phyloP scores from a whole-genome alignment of 169 alveolate genomes.

The Plasmodium blacklocki region DNA sequence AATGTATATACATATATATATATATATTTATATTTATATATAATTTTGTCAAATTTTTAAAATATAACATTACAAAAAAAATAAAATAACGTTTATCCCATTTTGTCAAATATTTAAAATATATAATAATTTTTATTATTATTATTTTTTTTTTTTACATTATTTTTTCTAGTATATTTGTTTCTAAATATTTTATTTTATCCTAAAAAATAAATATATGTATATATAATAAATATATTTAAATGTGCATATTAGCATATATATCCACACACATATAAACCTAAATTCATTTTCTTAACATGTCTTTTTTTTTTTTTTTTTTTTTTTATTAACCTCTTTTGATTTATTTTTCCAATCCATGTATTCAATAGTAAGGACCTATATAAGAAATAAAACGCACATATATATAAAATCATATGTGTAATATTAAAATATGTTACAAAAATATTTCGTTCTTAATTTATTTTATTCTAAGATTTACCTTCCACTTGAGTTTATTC shows the following conservation, averaged over 20 bases:
- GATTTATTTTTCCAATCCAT: conserved; percentile 74
- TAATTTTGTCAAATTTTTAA: too few relatives aligned
- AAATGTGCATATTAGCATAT: neutral
- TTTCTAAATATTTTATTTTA: conserved; percentile 45
- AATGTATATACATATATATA: too few relatives aligned
- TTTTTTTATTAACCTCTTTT: conserved; percentile 47
- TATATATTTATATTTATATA: too few relatives aligned
- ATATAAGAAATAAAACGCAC: neutral
- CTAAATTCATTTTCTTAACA: neutral
- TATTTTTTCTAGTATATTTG: conserved; percentile 41
- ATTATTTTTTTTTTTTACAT: neutral
- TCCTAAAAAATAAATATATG: conserved; percentile 24
- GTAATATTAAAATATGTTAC: neutral
- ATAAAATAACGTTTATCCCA: too few relatives aligned
- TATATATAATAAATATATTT: neutral
- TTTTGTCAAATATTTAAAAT: too few relatives aligned
- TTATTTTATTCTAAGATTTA: conserved; percentile 3
- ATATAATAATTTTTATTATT: too few relatives aligned
- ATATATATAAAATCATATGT: neutral
- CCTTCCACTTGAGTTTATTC: conserved; percentile 64
- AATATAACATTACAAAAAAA: too few relatives aligned
- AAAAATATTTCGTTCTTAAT: neutral
- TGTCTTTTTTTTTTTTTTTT: neutral
- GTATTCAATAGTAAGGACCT: conserved; percentile 60
- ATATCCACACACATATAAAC: neutral